Conservation (phyloP, 768 basidiomycete genomes). For the Leucocoprinus sp. region DNA sequence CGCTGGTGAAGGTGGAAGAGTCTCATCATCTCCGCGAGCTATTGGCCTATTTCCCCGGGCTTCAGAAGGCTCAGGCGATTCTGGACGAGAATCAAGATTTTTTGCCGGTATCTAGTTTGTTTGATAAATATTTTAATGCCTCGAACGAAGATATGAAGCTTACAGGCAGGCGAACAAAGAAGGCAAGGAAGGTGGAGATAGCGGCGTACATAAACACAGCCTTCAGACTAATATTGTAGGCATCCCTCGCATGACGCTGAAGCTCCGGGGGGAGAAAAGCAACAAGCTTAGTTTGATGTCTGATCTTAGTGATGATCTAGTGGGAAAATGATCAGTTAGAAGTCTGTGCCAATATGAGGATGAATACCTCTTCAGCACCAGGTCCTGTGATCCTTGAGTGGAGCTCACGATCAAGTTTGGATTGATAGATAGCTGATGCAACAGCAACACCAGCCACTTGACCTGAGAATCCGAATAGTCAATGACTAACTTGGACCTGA, state of each 20-base stretch:
- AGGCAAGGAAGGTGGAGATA: constrained; percentile 47
- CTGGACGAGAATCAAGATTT: constrained; percentile 26
- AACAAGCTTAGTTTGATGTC: constrained; percentile 52
- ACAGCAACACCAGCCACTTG: constrained; percentile 69
- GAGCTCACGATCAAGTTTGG: constrained; percentile 44
- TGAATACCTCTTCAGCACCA: constrained; percentile 47
- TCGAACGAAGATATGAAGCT: constrained; percentile 16
- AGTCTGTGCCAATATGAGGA: no score
- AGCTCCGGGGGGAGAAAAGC: constrained; percentile 40
- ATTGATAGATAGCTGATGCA: constrained; percentile 62
- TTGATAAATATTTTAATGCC: background rate
- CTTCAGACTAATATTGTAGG: constrained; percentile 54
- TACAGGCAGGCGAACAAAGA: constrained; percentile 53
- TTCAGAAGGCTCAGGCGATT: background rate
- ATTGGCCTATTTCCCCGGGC: background rate
- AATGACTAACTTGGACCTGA: background rate
- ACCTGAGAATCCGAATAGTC: constrained; percentile 31
- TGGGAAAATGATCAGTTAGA: no score
- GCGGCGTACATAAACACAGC: constrained; percentile 59
- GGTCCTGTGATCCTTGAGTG: constrained; percentile 43
- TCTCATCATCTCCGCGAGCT: background rate
- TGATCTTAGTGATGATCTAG: constrained; percentile 53
- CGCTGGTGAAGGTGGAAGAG: constrained; percentile 7
- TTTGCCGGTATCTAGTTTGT: constrained; percentile 31
- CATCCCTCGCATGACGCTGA: constrained; percentile 45